Conservation (phyloP, 2,329 filamentous ascomycete species). For the Pseudogymnoascus sp. region DNA sequence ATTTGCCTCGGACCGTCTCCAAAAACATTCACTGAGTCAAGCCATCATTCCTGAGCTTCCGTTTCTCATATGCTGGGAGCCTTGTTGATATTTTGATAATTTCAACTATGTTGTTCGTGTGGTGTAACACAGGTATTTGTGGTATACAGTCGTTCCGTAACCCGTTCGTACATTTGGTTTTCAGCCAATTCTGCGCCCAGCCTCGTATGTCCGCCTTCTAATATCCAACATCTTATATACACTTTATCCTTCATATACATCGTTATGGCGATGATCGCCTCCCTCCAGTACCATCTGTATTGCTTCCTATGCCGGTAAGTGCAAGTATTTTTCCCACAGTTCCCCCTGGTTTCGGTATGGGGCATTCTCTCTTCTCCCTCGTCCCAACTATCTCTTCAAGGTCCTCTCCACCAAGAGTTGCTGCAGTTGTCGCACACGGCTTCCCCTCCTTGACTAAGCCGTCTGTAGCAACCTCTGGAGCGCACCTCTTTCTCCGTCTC, state of each 20-base stretch:
- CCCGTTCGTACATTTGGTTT: background rate
- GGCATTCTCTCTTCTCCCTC: slow-evolving; percentile 61
- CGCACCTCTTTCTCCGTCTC: slow-evolving; percentile 39
- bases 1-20: background rate
- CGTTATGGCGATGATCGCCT: background rate
- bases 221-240: slow-evolving; percentile 7
- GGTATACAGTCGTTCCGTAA: background rate
- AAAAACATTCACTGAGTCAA: background rate
- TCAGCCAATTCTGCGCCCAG: background rate
- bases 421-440: background rate
- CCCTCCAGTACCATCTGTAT: background rate
- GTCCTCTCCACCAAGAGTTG: slow-evolving; percentile 30
- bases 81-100: background rate
- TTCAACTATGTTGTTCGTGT: background rate
- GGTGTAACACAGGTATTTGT: background rate
- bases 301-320: slow-evolving; percentile 36
- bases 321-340: slow-evolving; percentile 68
- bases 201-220: background rate
- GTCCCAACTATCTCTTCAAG: slow-evolving; percentile 36
- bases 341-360: slow-evolving; percentile 81
- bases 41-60: background rate
- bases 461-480: slow-evolving; percentile 20
- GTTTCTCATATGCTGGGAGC: background rate
- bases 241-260: background rate
- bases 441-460: slow-evolving; percentile 22